phyloP scores from a whole-genome alignment of 2,329 filamentous ascomycete species.

The Pyricularia pennisetigena region DNA sequence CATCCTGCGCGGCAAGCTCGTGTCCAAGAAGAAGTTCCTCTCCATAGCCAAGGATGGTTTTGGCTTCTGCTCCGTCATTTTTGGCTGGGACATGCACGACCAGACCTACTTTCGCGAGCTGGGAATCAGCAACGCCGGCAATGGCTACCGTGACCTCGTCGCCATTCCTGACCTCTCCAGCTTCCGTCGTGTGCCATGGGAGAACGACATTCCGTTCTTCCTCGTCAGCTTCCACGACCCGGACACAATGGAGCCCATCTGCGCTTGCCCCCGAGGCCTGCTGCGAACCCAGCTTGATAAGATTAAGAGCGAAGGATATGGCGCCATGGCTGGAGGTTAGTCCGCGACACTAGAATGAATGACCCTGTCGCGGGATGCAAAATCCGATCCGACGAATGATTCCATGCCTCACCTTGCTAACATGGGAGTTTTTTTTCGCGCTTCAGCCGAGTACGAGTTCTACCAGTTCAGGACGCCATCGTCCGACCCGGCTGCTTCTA shows the following conservation, averaged over 20 bases:
- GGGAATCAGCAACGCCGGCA: slow-evolving; percentile 79
- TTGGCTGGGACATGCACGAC: slow-evolving; percentile 97
- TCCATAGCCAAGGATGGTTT: slow-evolving; percentile 74
- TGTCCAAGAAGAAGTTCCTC: slow-evolving; percentile 89
- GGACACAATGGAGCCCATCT: slow-evolving; percentile 60
- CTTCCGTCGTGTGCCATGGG: slow-evolving; percentile 84
- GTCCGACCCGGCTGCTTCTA: slow-evolving; percentile 20
- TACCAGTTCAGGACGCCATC: slow-evolving; percentile 73
- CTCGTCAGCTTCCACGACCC: slow-evolving; percentile 77
- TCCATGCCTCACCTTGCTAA: background rate
- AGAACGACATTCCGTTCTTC: slow-evolving; percentile 78
- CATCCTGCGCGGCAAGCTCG: slow-evolving; percentile 77
- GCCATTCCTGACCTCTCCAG: slow-evolving; percentile 70
- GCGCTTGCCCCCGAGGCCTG: slow-evolving; percentile 70
- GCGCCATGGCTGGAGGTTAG: slow-evolving; percentile 79
- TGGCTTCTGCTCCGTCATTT: slow-evolving; percentile 89
- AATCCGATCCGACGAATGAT: background rate
- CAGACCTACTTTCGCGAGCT: slow-evolving; percentile 80
- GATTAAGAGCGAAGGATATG: slow-evolving; percentile 58
- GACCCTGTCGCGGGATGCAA: background rate
- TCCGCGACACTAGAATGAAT: background rate
- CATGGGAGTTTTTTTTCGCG: background rate
- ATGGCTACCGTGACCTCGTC: slow-evolving; percentile 79
- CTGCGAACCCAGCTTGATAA: slow-evolving; percentile 60
- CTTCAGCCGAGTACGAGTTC: slow-evolving; percentile 84